Percentiles rank a stretch among this genome's conserved stretches.
phyloP scores from a whole-genome alignment of 768 basidiomycete genomes.

The Dacryopinax primogenitus region DNA sequence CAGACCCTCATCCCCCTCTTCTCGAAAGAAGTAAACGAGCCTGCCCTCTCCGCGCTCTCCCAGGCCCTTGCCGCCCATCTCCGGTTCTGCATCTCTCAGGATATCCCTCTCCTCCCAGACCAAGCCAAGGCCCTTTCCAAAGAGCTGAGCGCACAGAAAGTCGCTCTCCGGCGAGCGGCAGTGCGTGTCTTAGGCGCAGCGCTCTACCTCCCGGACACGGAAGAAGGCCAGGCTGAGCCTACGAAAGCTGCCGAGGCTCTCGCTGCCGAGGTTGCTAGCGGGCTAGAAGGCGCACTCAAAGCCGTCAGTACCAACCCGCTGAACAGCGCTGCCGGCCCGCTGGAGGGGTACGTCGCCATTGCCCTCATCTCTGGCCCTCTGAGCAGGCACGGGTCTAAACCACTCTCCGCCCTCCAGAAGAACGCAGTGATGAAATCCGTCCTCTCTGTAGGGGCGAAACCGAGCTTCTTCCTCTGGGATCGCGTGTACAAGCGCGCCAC shows the following conservation, averaged over 20 bases:
- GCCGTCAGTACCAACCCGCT: slow-evolving; percentile 48
- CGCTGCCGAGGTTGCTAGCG: slow-evolving; percentile 41
- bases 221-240: not conserved
- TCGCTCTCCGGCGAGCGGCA: slow-evolving; percentile 46
- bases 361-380: slow-evolving; percentile 56
- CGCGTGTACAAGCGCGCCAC: slow-evolving; percentile 67
- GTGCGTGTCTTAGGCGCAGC: slow-evolving; percentile 49
- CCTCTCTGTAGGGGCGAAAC: slow-evolving; percentile 42
- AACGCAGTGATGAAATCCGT: slow-evolving; percentile 17
- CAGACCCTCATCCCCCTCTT: slow-evolving; percentile 34
- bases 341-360: slow-evolving; percentile 73
- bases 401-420: slow-evolving; percentile 3
- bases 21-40: slow-evolving; percentile 69
- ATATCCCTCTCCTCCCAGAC: slow-evolving; percentile 35
- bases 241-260: slow-evolving; percentile 39
- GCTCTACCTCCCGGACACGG: slow-evolving; percentile 30
- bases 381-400: not conserved
- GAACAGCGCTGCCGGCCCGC: slow-evolving; percentile 47
- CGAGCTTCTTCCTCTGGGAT: slow-evolving; percentile 78
- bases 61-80: slow-evolving; percentile 49
- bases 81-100: slow-evolving; percentile 35
- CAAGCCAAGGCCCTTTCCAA: slow-evolving; percentile 43
- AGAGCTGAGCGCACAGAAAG: slow-evolving; percentile 60
- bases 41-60: slow-evolving; percentile 42
- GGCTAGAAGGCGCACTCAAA: slow-evolving; percentile 61